Conservation (phyloP, 1,284 basidiomycete genomes). For the Microbotryum intermedium region DNA sequence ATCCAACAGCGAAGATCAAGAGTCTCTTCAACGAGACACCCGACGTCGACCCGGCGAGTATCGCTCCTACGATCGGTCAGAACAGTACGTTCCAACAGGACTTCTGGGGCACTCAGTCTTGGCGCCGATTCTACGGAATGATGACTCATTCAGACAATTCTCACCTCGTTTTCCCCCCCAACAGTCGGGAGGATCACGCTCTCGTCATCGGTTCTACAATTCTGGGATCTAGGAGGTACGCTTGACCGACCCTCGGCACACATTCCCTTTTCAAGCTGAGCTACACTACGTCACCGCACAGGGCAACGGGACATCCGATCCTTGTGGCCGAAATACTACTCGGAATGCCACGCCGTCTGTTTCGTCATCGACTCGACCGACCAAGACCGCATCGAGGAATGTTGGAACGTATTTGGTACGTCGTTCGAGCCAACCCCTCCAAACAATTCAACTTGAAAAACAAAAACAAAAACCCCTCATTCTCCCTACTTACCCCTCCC, state of each 20-base stretch:
- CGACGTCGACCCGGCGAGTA: constrained; percentile 75
- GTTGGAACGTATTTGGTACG: constrained; percentile 87
- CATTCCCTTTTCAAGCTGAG: background rate
- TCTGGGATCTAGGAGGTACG: constrained; percentile 76
- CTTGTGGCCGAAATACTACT: constrained; percentile 88
- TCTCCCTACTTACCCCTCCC: too few relatives aligned
- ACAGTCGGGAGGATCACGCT: constrained; percentile 81
- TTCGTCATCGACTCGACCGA: constrained; percentile 86
- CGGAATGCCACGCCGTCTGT: constrained; percentile 86
- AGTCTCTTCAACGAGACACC: constrained; percentile 76
- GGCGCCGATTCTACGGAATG: too few relatives aligned
- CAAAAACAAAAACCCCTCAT: too few relatives aligned
- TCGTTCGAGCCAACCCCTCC: too few relatives aligned
- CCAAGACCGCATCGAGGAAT: constrained; percentile 71
- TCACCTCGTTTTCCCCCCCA: background rate
- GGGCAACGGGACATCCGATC: constrained; percentile 78
- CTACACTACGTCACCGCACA: background rate
- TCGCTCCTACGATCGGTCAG: constrained; percentile 86
- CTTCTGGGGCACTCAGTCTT: too few relatives aligned
- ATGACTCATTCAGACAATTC: too few relatives aligned
- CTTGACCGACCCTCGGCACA: background rate
- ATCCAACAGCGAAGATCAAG: constrained; percentile 73
- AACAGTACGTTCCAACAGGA: constrained; percentile 62
- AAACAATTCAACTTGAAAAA: too few relatives aligned
- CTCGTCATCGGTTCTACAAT: constrained; percentile 81